These are phyloP conservation scores for Trebouxia sp. DNA, from an alignment of 139 green algal species.

Conservation along the genomic window DNA sequence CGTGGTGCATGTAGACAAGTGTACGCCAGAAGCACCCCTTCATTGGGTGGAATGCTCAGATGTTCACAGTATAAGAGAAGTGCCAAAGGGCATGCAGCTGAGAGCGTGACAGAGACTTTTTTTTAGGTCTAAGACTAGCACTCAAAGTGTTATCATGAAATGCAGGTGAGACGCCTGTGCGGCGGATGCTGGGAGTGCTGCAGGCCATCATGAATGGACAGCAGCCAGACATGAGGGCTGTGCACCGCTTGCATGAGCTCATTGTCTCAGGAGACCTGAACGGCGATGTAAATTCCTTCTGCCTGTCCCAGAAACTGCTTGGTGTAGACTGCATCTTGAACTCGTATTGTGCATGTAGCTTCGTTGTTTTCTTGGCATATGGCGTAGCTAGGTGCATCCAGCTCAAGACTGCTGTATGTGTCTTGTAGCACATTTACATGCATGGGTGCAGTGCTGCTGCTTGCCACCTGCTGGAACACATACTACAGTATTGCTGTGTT, in stretches of 20 bases:
- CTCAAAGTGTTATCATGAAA: too few relatives aligned
- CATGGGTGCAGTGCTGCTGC: neutral
- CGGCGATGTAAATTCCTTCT: neutral
- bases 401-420: neutral
- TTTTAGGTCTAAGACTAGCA: too few relatives aligned
- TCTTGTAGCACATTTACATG: too few relatives aligned
- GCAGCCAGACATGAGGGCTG: neutral
- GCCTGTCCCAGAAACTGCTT: neutral
- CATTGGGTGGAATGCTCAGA: too few relatives aligned
- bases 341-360: too few relatives aligned
- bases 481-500: neutral
- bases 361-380: neutral
- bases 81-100: too few relatives aligned
- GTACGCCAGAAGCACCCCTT: too few relatives aligned
- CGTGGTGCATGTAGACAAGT: too few relatives aligned
- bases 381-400: neutral
- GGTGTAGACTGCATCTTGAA: too few relatives aligned
- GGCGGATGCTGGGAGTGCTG: constrained; percentile 25
- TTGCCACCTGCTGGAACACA: neutral
- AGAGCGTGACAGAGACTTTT: too few relatives aligned
- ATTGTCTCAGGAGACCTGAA: constrained; percentile 28
- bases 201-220: constrained; percentile 27
- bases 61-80: too few relatives aligned
- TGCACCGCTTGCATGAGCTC: constrained; percentile 21
- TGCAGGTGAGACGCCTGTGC: constrained; percentile 24